A percentile compares a stretch with the other conserved stretches of the same genome.
Evolutionary conservation across 345 rosid genomes (phyloP).

Genomic region (Arabis hirsuta): DNA sequence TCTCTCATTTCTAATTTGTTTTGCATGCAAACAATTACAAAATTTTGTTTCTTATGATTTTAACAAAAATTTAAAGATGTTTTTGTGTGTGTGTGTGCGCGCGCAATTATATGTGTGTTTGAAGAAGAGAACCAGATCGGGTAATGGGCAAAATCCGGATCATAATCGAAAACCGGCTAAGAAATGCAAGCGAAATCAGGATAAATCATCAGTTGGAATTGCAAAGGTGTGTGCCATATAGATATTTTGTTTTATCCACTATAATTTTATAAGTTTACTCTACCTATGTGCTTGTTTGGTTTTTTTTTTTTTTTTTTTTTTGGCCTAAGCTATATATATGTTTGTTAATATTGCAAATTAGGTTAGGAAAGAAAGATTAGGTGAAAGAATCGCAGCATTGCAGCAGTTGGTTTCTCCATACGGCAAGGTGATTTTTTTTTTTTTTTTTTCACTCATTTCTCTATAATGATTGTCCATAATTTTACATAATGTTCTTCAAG

Average conservation of each 20-base stretch:
- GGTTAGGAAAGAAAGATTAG: slow-evolving; percentile 74
- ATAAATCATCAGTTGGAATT: slow-evolving; percentile 47
- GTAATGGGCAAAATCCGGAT: slow-evolving; percentile 36
- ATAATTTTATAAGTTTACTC: background rate
- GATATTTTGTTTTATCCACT: background rate
- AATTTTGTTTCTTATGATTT: no score
- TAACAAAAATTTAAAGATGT: background rate
- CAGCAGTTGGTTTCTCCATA: slow-evolving; percentile 92
- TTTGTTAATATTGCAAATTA: slow-evolving; percentile 11
- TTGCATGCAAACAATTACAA: slow-evolving; percentile 27
- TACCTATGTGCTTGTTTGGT: background rate
- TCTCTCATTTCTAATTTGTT: background rate
- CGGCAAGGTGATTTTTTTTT: slow-evolving; percentile 66
- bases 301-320: no score
- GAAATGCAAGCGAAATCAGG: slow-evolving; percentile 55
- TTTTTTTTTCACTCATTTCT: background rate
- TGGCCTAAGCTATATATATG: no score
- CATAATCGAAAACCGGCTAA: slow-evolving; percentile 47
- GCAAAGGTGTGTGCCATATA: slow-evolving; percentile 51
- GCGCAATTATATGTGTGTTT: background rate
- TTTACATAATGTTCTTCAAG: background rate
- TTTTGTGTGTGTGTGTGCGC: background rate
- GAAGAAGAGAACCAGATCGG: slow-evolving; percentile 59
- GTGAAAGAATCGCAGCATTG: slow-evolving; percentile 76
- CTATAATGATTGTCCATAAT: background rate